Conservation (phyloP, 345 rosid genomes). For the Rhizophora mangle region DNA sequence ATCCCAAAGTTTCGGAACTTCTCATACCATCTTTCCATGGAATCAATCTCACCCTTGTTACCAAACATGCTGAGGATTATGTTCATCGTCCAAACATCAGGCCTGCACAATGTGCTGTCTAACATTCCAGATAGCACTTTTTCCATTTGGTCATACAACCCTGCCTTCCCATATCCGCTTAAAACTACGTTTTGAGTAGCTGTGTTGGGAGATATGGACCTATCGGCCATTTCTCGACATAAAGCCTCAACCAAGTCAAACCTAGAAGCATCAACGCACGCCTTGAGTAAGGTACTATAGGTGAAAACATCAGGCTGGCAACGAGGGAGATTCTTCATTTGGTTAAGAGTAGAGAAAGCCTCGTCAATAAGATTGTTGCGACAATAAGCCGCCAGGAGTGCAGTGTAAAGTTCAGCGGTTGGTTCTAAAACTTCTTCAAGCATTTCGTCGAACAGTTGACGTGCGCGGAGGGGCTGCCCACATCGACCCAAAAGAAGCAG, state of each 20-base stretch:
- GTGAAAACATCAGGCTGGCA: constrained; percentile 84
- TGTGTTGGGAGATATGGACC: constrained; percentile 58
- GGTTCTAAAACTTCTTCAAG: constrained; percentile 70
- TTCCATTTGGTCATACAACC: constrained; percentile 84
- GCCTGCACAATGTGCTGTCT: constrained; percentile 55
- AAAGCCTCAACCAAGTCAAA: constrained; percentile 63
- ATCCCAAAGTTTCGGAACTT: constrained; percentile 76
- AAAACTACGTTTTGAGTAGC: constrained; percentile 83
- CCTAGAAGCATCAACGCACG: constrained; percentile 54
- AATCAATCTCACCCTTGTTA: constrained; percentile 69
- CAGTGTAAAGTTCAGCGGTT: constrained; percentile 69
- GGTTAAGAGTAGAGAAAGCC: constrained; percentile 56
- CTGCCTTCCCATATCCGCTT: constrained; percentile 77
- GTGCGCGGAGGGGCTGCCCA: constrained; percentile 61
- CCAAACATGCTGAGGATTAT: constrained; percentile 77
- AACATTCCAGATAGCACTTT: constrained; percentile 69
- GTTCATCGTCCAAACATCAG: constrained; percentile 97
- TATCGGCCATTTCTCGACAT: constrained; percentile 25
- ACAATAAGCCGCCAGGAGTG: constrained; percentile 69
- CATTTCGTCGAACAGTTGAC: constrained; percentile 74
- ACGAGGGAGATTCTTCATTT: constrained; percentile 63
- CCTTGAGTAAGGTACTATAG: constrained; percentile 69
- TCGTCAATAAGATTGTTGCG: constrained; percentile 58
- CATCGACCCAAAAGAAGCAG: constrained; percentile 69
- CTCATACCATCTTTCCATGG: constrained; percentile 93